phyloP scores from a whole-genome alignment of 169 alveolate species.

The Cryptosporidium andersoni region DNA sequence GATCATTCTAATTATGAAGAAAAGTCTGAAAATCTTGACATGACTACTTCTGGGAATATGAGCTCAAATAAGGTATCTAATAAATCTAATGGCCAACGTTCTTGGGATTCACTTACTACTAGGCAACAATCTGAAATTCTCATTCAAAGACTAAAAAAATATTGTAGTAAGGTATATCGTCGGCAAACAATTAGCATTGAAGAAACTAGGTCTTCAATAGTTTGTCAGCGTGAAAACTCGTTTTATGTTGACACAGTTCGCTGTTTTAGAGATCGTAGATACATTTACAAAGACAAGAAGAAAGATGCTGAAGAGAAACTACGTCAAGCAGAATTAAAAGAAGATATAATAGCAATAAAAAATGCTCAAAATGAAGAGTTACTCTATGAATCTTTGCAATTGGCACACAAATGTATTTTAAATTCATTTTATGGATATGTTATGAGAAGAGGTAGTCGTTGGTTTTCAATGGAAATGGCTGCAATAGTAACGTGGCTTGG shows the following conservation, averaged over 20 bases:
- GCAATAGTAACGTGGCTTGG: constrained; percentile 98
- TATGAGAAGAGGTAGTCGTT: constrained; percentile 98
- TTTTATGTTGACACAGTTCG: constrained; percentile 97
- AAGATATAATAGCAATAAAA: constrained; percentile 81
- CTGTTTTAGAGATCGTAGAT: constrained; percentile 96
- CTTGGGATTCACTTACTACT: constrained; percentile 82
- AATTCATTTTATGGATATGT: constrained; percentile 99
- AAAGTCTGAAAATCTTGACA: too few species aligned
- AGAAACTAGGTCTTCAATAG: constrained; percentile 82
- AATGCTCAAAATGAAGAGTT: constrained; percentile 88
- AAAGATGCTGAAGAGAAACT: constrained; percentile 86
- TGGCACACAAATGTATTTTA: constrained; percentile 99
- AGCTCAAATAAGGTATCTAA: too few species aligned
- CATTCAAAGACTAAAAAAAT: constrained; percentile 90
- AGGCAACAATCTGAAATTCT: constrained; percentile 85
- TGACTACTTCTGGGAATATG: too few species aligned
- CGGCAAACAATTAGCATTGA: constrained; percentile 80
- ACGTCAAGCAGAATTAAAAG: constrained; percentile 79
- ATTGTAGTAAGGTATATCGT: constrained; percentile 83
- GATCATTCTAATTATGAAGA: neutral
- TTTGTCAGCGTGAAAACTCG: constrained; percentile 98
- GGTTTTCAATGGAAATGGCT: constrained; percentile 99
- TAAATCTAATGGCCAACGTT: too few species aligned
- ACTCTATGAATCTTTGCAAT: constrained; percentile 94
- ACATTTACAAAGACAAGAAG: constrained; percentile 89